A percentile compares a stretch with the other conserved stretches of the same genome.
These are phyloP conservation scores for Curvularia eragrostidis DNA, from an alignment of 2,329 filamentous ascomycete species.

Conservation along the genomic window DNA sequence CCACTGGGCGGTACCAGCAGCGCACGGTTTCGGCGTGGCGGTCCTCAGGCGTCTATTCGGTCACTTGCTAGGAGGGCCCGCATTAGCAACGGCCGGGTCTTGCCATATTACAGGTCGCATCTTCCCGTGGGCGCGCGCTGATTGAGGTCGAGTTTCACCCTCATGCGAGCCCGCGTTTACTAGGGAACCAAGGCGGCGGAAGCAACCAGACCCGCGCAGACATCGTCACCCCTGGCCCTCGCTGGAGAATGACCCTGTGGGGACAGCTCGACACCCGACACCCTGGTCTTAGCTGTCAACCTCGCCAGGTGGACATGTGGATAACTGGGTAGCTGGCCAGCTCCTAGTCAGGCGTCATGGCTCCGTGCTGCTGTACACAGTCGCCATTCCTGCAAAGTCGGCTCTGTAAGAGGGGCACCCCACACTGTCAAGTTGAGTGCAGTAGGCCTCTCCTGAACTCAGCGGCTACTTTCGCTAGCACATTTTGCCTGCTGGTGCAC, in stretches of 20 bases:
- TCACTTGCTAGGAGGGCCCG: slow-evolving; percentile 34
- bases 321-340: neutral
- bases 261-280: slow-evolving; percentile 22
- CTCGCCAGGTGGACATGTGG: neutral
- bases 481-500: slow-evolving; percentile 23
- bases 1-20: slow-evolving; percentile 40
- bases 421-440: neutral
- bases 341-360: slow-evolving; percentile 17
- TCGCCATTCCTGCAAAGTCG: neutral
- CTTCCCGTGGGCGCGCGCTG: slow-evolving; percentile 41
- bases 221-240: slow-evolving; percentile 23
- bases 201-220: slow-evolving; percentile 42
- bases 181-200: slow-evolving; percentile 40
- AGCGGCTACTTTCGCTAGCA: slow-evolving; percentile 16
- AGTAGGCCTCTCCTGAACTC: slow-evolving; percentile 17
- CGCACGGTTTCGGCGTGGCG: slow-evolving; percentile 49
- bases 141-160: slow-evolving; percentile 47
- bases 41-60: slow-evolving; percentile 49
- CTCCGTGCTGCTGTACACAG: slow-evolving; percentile 1
- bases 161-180: slow-evolving; percentile 40
- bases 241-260: slow-evolving; percentile 26
- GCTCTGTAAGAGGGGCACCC: neutral
- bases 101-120: slow-evolving; percentile 37
- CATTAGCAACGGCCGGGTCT: slow-evolving; percentile 38
- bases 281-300: slow-evolving; percentile 16